Evolutionary conservation across 768 basidiomycete genomes (phyloP).

Genomic region (Dentipellis sp.): DNA sequence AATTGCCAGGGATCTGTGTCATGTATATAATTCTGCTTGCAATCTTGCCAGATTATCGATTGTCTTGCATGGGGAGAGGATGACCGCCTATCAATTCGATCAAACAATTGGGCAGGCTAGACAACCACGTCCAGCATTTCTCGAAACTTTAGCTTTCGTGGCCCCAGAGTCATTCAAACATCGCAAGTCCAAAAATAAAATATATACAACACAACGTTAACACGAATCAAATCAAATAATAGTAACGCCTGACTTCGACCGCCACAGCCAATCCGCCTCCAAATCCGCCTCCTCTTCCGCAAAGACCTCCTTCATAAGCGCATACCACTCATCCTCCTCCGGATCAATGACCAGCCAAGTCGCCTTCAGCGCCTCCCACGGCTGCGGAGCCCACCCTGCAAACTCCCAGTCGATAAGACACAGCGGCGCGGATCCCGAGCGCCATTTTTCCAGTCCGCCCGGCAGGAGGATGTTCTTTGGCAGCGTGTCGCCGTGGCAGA

Average conservation of each 20-base stretch:
- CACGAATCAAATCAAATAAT: too few relatives aligned
- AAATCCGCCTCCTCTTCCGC: slow-evolving; percentile 1
- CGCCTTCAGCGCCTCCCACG: slow-evolving; percentile 14
- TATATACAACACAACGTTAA: too few relatives aligned
- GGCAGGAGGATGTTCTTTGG: slow-evolving; percentile 10
- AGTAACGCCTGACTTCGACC: not conserved
- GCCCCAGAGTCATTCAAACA: too few relatives aligned
- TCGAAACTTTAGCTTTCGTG: too few relatives aligned
- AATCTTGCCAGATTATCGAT: too few relatives aligned
- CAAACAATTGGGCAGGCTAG: too few relatives aligned
- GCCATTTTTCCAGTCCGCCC: slow-evolving; percentile 7
- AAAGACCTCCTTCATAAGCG: slow-evolving; percentile 5
- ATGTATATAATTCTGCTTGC: too few relatives aligned
- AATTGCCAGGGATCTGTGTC: too few relatives aligned
- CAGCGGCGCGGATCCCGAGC: not conserved
- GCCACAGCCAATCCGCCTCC: slow-evolving; percentile 10
- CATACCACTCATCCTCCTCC: slow-evolving; percentile 10
- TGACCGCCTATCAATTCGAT: too few relatives aligned
- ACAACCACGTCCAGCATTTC: too few relatives aligned
- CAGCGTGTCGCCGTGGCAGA: slow-evolving; percentile 11
- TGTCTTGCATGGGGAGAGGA: too few relatives aligned
- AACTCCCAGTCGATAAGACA: slow-evolving; percentile 13
- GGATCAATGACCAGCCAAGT: slow-evolving; percentile 6
- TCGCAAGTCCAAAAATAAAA: too few relatives aligned
- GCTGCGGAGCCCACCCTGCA: slow-evolving; percentile 10